Evolutionary conservation across 2,329 filamentous ascomycete genomes (phyloP), one percentile per base, ranked within the genome.

Genomic region (Arthroderma sp.): DNA sequence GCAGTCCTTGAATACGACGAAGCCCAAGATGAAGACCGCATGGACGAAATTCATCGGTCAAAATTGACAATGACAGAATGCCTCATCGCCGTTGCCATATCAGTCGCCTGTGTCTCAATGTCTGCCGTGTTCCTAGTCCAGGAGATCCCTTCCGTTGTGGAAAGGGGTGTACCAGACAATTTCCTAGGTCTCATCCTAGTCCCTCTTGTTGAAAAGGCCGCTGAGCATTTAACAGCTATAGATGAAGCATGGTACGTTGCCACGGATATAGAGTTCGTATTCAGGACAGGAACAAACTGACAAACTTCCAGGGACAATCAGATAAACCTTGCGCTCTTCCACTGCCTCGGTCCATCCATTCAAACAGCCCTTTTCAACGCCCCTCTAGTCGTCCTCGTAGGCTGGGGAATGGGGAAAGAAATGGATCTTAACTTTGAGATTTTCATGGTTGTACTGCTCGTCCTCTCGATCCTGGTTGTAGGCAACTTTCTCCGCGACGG

Each of bases 291-390:
- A 22, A 22, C 15, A 22, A 7, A 44, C 49, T 40, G 29, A 37
- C 38, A 45, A 36, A 7, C 30, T 29, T 6, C n/a, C 41, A 60
- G 60, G 66, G 64, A 68, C 42, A 67, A 67, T 43, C 64, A 67
- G 54, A 86, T 88, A 72, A 91, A 91, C 66, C 81, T 88, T 62
- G 85, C 85, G 0, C 72, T 91, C 28, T 83, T 84, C 38, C 86
- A 94, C 60, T 84, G 91, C 43, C 77, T 94, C 36, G 86, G 85
- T 39, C 81, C 86, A 2, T 89, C 84, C 0, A 81, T 94, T 47
- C 88, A 94, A 64, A 95, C 88, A 0, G 85, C 87, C 1, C 74
- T 94, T 30, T 78, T 94, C 58, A 94, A 93, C 59, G 85, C 81
- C 0, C 87, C 88, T 0, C 73, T 94, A 3, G 80, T 85, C 5